Conservation (phyloP, 768 basidiomycete genomes). For the Strobilomyces echinocephalus region DNA sequence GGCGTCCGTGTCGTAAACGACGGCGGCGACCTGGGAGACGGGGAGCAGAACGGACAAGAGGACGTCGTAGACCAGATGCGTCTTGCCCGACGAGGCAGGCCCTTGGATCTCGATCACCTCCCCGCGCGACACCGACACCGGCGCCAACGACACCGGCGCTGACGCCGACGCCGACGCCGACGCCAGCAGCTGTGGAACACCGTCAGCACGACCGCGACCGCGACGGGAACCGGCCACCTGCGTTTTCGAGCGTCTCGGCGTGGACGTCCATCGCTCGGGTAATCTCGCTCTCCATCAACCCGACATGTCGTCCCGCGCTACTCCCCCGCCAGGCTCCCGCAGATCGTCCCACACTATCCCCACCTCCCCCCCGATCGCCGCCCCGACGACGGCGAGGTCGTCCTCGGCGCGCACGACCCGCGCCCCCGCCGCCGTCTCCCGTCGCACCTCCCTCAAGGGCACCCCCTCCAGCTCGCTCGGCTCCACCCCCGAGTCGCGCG, state of each 20-base stretch:
- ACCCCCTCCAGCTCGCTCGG: slow-evolving; percentile 33
- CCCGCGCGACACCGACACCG: slow-evolving; percentile 31
- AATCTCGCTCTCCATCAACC: slow-evolving; percentile 26
- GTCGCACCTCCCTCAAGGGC: slow-evolving; percentile 49
- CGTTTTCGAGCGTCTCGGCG: slow-evolving; percentile 34
- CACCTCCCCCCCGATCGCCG: slow-evolving; percentile 34
- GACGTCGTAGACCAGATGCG: slow-evolving; percentile 68
- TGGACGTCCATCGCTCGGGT: slow-evolving; percentile 7
- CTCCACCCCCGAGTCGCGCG: slow-evolving; percentile 45
- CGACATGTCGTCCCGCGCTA: slow-evolving; percentile 37
- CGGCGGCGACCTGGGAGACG: slow-evolving; percentile 40
- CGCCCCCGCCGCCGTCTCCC: slow-evolving; percentile 36
- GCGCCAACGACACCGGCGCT: too few relatives aligned
- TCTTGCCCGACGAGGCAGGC: slow-evolving; percentile 69
- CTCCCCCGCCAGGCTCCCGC: slow-evolving; percentile 39
- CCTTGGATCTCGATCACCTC: slow-evolving; percentile 78
- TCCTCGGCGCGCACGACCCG: slow-evolving; percentile 57
- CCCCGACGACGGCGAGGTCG: slow-evolving; percentile 35
- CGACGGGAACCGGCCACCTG: slow-evolving; percentile 13
- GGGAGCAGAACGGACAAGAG: slow-evolving; percentile 59
- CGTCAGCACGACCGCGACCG: slow-evolving; percentile 4
- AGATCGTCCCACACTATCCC: slow-evolving; percentile 41
- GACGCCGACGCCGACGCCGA: slow-evolving; percentile 24
- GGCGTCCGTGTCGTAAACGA: slow-evolving; percentile 68
- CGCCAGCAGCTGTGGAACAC: slow-evolving; percentile 39